A percentile compares a stretch with the other conserved stretches of the same genome.
Conservation (phyloP, 2,329 filamentous ascomycete genomes). For the Arthrobotrys sphaeroides region DNA sequence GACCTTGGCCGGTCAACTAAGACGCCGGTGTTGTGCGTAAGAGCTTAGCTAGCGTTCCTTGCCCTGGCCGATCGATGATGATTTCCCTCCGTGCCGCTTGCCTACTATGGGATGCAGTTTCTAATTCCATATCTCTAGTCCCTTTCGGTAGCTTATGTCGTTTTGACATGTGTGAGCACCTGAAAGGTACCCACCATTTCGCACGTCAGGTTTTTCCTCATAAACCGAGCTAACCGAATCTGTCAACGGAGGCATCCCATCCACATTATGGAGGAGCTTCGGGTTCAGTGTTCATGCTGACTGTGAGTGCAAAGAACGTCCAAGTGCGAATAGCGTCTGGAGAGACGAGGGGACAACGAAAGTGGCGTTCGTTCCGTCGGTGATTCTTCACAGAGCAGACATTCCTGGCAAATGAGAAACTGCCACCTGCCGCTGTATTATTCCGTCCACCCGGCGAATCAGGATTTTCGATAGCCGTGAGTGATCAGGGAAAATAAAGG, state of each 20-base stretch:
- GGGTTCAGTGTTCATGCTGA: constrained; percentile 12
- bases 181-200: constrained; percentile 41
- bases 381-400: neutral
- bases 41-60: constrained; percentile 46
- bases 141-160: constrained; percentile 47
- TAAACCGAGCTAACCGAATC: constrained; percentile 37
- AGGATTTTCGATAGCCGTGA: constrained; percentile 28
- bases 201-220: constrained; percentile 49
- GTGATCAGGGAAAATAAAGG: neutral
- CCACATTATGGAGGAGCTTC: constrained; percentile 21
- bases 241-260: constrained; percentile 33
- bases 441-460: constrained; percentile 53
- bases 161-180: constrained; percentile 52
- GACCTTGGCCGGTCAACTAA: constrained; percentile 51
- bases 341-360: constrained; percentile 22
- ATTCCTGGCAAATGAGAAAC: constrained; percentile 48
- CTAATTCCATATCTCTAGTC: constrained; percentile 52
- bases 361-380: constrained; percentile 33
- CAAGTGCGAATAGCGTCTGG: constrained; percentile 16
- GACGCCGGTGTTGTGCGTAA: constrained; percentile 29
- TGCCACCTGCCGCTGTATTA: constrained; percentile 53
- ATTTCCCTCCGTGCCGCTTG: constrained; percentile 52
- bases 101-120: constrained; percentile 53
- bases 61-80: constrained; percentile 54
- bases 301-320: constrained; percentile 13